Base-by-base conservation (phyloP, 768 basidiomycete species). In the Kockovaella imperatae region DNA sequence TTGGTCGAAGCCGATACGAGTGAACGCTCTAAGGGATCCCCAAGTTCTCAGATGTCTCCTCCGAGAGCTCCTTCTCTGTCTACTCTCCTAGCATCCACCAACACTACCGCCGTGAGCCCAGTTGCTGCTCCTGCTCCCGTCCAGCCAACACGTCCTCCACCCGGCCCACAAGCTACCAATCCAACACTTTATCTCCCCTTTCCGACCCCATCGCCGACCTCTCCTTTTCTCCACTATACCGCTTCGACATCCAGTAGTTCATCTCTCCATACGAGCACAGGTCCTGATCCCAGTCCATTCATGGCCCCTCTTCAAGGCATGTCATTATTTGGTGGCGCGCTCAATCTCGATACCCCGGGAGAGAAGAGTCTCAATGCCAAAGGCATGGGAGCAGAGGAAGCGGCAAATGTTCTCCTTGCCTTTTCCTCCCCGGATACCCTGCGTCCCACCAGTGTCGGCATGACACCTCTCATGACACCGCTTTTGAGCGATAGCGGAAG, bases 121-220 rank as follows among this genome's bases (percentile, higher is more conserved):
- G 18, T 36, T 10, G 45, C 25, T 18, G 35, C 20, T 49, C 46
- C 14, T 20, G 43, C 35, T 6, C 52, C 32, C 50, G 1, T 31
- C 41, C 38, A 44, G 7, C 32, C 51, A 11, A 32, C 54, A 5
- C 35, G 56, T 11, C 59, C 59, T 0, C n/a, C 47, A 2, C 56
- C 61, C 2, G 43, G 59, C 4, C 42, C 62, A 2, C 52, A 61
- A 35, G 60, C 57, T 13, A 42, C 38, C 29, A 64, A 63, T 42
- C 65, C 65, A 1, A 42, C 55, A 31, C 43, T 67, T 30, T 58
- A 62, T 51, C 52, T 67, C 15, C 62, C 65, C 7, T 67, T 67
- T 42, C 65, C 65, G 3, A 62, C 65, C 0, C 65, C 65, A 3
- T 67, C 65, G 5, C 65, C 65, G 1, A 67, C 65, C 8, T 67